Percentiles rank a stretch among this genome's conserved stretches.
Evolutionary conservation across 768 basidiomycete genomes (phyloP).

Genomic region (Tephrocybe rancida): DNA sequence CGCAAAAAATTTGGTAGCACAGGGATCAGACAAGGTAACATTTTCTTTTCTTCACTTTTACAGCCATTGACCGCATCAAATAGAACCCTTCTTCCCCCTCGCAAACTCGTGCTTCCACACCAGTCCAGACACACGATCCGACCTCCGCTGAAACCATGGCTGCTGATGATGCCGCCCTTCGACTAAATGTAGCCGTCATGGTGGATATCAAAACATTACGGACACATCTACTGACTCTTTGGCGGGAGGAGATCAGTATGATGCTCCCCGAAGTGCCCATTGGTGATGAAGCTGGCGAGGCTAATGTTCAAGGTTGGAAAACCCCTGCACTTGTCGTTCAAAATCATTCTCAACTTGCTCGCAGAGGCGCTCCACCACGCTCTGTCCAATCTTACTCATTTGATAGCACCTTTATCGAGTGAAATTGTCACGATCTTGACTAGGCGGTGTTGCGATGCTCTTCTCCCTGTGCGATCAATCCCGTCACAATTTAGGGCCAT

Average conservation of each 20-base stretch:
- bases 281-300: slow-evolving; percentile 29
- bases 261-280: slow-evolving; percentile 54
- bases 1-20: slow-evolving; percentile 29
- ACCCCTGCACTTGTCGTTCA: background rate
- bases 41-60: background rate
- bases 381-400: slow-evolving; percentile 46
- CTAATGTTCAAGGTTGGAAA: slow-evolving; percentile 56
- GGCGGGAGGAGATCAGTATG: slow-evolving; percentile 66
- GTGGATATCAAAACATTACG: slow-evolving; percentile 67
- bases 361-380: slow-evolving; percentile 60
- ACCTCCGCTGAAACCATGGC: slow-evolving; percentile 55
- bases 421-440: slow-evolving; percentile 74
- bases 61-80: background rate
- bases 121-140: slow-evolving; percentile 48
- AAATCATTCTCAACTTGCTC: slow-evolving; percentile 1
- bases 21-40: slow-evolving; percentile 33
- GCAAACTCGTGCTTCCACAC: slow-evolving; percentile 53
- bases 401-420: slow-evolving; percentile 59
- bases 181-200: slow-evolving; percentile 67
- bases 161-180: slow-evolving; percentile 65
- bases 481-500: slow-evolving; percentile 89
- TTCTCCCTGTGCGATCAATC: slow-evolving; percentile 84
- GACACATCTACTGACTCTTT: slow-evolving; percentile 54
- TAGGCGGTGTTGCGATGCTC: slow-evolving; percentile 81
- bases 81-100: slow-evolving; percentile 19